Evolutionary conservation across 1,284 basidiomycete species (phyloP).

Genomic region (Cryptococcus wingfieldii): DNA sequence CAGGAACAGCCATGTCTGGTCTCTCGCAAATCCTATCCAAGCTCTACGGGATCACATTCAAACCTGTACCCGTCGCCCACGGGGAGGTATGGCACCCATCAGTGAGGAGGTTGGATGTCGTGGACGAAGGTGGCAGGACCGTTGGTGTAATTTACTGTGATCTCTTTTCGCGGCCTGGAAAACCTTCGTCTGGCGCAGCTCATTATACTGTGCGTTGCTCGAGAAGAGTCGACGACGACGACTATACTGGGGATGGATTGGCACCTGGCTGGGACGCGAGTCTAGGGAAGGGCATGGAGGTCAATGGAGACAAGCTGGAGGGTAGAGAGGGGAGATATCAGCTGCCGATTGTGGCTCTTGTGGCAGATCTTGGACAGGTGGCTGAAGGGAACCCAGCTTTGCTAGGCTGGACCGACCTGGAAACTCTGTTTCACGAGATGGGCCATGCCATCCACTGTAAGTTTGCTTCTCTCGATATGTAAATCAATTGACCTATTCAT

Average conservation of each 20-base stretch:
- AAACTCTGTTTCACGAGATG: conserved; percentile 97
- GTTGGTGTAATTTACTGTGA: conserved; percentile 95
- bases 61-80: conserved; percentile 59
- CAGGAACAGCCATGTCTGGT: conserved; percentile 80
- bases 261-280: conserved; percentile 33
- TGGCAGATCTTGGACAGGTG: conserved; percentile 77
- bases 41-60: conserved; percentile 76
- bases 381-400: conserved; percentile 60
- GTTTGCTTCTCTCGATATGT: conserved; percentile 37
- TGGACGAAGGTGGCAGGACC: conserved; percentile 71
- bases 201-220: conserved; percentile 97
- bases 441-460: conserved; percentile 98
- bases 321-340: conserved; percentile 70
- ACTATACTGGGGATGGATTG: conserved; percentile 60
- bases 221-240: conserved; percentile 82
- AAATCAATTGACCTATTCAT: not conserved
- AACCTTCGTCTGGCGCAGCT: conserved; percentile 76
- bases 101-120: conserved; percentile 85
- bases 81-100: conserved; percentile 85
- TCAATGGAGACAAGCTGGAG: conserved; percentile 29
- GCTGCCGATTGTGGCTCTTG: conserved; percentile 81
- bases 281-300: conserved; percentile 37
- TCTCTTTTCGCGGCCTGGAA: conserved; percentile 77
- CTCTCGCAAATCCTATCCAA: conserved; percentile 76
- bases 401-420: conserved; percentile 87